Conservation (phyloP, 306 rosid species). For the Lathyrus tuberosus region DNA sequence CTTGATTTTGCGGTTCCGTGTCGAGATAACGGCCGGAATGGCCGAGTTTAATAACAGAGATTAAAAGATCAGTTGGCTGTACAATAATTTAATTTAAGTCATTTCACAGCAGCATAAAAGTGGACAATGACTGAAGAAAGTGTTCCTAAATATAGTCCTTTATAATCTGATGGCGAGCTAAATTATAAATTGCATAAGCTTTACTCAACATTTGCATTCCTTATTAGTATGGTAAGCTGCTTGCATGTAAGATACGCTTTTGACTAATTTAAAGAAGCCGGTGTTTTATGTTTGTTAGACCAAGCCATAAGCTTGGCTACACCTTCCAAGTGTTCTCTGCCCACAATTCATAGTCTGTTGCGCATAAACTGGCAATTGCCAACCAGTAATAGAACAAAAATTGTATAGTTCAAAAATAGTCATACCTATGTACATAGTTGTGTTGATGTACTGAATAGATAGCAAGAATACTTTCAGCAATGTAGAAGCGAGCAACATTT, state of each 20-base stretch:
- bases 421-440: constrained; percentile 93
- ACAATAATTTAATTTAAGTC: constrained; percentile 29
- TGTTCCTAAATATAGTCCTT: constrained; percentile 19
- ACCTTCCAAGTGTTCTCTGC: constrained; percentile 35
- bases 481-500: constrained; percentile 91
- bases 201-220: background rate
- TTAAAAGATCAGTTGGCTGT: background rate
- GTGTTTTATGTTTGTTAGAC: constrained; percentile 27
- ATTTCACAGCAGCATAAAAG: constrained; percentile 25
- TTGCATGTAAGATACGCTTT: constrained; percentile 7
- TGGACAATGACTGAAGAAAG: constrained; percentile 4
- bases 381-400: constrained; percentile 26
- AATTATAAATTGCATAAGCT: constrained; percentile 21
- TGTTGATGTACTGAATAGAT: constrained; percentile 95
- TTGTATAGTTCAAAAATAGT: constrained; percentile 21
- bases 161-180: constrained; percentile 29
- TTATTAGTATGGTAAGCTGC: constrained; percentile 15
- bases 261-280: background rate
- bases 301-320: constrained; percentile 21
- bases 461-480: constrained; percentile 96
- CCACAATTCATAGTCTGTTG: constrained; percentile 19
- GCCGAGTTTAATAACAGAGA: no score
- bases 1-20: no score
- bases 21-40: no score
- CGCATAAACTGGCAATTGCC: constrained; percentile 32